Base-by-base conservation (phyloP, 257 asterid genomes). In the Euphrasia confusa region DNA sequence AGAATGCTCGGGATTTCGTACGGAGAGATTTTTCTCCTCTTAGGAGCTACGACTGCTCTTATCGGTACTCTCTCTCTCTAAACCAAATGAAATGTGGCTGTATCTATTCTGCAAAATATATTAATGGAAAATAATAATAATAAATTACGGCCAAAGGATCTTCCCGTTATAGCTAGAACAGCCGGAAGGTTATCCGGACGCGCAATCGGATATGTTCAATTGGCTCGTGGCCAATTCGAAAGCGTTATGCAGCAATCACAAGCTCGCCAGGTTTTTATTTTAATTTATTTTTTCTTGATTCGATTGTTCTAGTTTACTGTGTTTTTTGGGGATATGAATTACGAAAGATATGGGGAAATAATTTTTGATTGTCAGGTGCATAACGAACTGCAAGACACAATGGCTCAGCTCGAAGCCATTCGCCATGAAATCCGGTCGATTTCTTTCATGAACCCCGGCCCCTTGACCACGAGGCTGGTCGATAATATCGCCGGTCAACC, bases 221-320 rank as follows among this genome's bases (percentile, higher is more conserved):
- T 88, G 71, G 95, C 89, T 15, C 97, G 97, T 8, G 98, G 95
- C 48, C 98, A 91, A 62, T 88, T 91, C 24, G 95, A 86, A 27
- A 78, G 72, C 64, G 77, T 91, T 73, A 83, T 86, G 96, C 95
- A 91, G 71, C 90, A 88, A 71, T 67, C n/a, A 21, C 96, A 88
- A 83, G 94, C 90, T 77, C 83, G 75, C 59, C 93, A 88, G 94
- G 98, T 87, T 66, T 50, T 50, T 17, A 7, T 17, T 32, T 68
- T 55, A 54, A 30, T 5, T 60, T 27, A 15, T 18, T 18, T 45
- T 64, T 49, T 61, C 32, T 32, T n/a, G 10, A 54, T 61, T 13
- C 10, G 60, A 54, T 53, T 65, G 58, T 28, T 47, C 30, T 30
- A 3, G 33, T 30, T 3, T 30, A 30, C 33, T 30, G 33, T 30